Conservation (phyloP, 345 rosid genomes). For the Rhodomyrtus tomentosa region DNA sequence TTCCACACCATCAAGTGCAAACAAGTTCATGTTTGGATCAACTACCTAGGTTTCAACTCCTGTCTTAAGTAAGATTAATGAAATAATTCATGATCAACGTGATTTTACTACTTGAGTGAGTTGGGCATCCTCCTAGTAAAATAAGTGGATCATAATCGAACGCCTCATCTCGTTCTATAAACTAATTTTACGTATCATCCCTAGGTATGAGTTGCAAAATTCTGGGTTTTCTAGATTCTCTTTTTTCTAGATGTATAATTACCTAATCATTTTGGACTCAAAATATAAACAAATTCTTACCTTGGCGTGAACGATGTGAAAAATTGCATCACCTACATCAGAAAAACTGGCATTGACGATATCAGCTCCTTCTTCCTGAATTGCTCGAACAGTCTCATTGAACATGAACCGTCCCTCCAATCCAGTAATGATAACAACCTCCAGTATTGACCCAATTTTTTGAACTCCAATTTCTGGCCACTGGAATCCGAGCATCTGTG, state of each 20-base stretch:
- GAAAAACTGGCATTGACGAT: conserved; percentile 26
- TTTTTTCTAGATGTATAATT: not conserved
- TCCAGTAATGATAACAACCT: conserved; percentile 29
- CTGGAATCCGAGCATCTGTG: not conserved
- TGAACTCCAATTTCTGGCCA: not conserved
- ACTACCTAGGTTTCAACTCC: not conserved
- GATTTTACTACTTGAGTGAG: not conserved
- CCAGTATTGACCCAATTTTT: not conserved
- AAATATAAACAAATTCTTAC: conserved; percentile 4
- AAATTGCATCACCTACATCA: conserved; percentile 1
- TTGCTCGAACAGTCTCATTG: conserved; percentile 22
- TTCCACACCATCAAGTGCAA: not conserved
- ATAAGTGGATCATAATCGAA: not conserved
- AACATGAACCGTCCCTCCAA: conserved; percentile 16
- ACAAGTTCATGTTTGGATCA: not conserved
- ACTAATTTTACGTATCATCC: not conserved
- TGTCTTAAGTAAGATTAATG: not conserved
- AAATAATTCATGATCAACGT: not conserved
- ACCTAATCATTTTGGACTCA: not conserved
- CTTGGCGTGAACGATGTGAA: conserved; percentile 32
- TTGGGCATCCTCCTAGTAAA: not conserved
- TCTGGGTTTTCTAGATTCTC: not conserved
- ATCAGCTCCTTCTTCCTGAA: conserved; percentile 31
- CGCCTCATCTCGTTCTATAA: not conserved
- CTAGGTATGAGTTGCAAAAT: not conserved